Percentiles rank a stretch among this genome's conserved stretches.
Conservation (phyloP, 441 rosid species). For the Pelargonium australe region DNA sequence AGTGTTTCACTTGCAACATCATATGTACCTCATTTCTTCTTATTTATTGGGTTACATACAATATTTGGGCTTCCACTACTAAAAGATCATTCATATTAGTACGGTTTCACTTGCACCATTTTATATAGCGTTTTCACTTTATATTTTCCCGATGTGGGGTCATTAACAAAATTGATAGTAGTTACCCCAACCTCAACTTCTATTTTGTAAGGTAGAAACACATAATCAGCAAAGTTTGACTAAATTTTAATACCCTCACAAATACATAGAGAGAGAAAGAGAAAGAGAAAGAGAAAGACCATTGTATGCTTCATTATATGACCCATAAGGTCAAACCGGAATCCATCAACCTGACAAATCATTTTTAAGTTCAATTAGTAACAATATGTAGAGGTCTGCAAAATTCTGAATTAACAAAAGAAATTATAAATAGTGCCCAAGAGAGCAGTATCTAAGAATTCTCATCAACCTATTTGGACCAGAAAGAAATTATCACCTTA, state of each 20-base stretch:
- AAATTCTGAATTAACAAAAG: constrained; percentile 1
- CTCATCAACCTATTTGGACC: neutral
- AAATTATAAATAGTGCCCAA: neutral
- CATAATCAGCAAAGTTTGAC: neutral
- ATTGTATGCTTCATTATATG: constrained; percentile 85
- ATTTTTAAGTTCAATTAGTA: constrained; percentile 23
- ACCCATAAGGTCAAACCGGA: constrained; percentile 97
- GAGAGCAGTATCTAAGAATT: neutral
- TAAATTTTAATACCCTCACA: neutral
- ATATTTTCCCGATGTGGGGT: no score
- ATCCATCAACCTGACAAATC: constrained; percentile 80
- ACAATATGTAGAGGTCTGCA: constrained; percentile 14
- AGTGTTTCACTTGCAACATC: no score
- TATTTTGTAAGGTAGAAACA: neutral
- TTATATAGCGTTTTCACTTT: no score
- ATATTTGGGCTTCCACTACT: no score
- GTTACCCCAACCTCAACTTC: neutral
- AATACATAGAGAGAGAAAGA: constrained; percentile 6
- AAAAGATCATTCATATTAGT: no score
- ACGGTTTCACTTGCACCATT: no score
- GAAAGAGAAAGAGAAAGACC: constrained; percentile 41
- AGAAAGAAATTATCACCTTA: constrained; percentile 47
- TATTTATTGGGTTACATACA: no score
- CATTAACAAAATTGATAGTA: no score
- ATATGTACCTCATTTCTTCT: no score